Conservation (phyloP, 192 early-diverging fungal genomes). For the Coemansia furcata region DNA sequence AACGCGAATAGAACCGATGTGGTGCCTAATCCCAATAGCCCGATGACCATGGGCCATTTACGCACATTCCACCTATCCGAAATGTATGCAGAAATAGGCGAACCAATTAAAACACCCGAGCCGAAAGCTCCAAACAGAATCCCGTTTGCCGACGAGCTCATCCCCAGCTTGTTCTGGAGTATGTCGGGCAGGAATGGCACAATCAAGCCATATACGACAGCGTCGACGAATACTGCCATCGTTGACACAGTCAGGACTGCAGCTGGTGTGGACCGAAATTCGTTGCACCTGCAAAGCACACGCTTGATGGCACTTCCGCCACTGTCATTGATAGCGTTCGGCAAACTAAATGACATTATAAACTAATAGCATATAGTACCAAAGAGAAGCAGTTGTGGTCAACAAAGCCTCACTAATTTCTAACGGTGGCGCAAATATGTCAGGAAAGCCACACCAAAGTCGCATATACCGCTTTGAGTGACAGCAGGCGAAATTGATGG, state of each 20-base stretch:
- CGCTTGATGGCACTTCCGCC: slow-evolving; percentile 26
- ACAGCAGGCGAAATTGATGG: background rate
- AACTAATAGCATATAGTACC: background rate
- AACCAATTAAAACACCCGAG: too few species aligned
- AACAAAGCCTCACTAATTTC: background rate
- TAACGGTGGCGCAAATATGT: background rate
- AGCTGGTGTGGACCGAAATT: slow-evolving; percentile 41
- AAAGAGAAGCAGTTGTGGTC: background rate
- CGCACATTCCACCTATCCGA: slow-evolving; percentile 44
- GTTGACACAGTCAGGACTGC: slow-evolving; percentile 43
- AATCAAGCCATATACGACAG: slow-evolving; percentile 70
- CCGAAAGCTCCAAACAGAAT: slow-evolving; percentile 56
- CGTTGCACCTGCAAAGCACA: slow-evolving; percentile 30
- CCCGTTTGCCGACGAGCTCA: slow-evolving; percentile 59
- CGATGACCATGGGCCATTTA: slow-evolving; percentile 72
- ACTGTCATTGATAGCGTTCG: background rate
- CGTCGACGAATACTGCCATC: slow-evolving; percentile 64
- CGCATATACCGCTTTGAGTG: background rate
- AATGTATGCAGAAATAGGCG: too few species aligned
- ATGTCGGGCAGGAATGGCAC: slow-evolving; percentile 70
- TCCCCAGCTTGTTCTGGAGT: slow-evolving; percentile 58
- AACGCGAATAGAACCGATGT: slow-evolving; percentile 65
- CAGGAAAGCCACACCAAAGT: background rate
- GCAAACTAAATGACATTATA: background rate
- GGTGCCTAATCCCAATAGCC: slow-evolving; percentile 62